phyloP scores from a whole-genome alignment of 2,329 filamentous ascomycete species.

The Rutstroemia sp. region DNA sequence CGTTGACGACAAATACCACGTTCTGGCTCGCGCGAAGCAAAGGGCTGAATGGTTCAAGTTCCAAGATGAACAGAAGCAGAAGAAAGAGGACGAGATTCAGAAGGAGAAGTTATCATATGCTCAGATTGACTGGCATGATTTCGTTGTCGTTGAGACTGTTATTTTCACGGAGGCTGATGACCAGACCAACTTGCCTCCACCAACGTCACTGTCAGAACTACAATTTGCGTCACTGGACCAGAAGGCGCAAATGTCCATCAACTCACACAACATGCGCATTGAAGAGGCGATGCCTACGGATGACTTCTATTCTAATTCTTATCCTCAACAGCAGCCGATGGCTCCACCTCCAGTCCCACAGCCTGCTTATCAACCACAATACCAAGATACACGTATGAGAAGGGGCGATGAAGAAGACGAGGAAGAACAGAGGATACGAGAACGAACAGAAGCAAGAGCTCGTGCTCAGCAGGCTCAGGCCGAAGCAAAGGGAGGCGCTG shows the following conservation, averaged over 20 bases:
- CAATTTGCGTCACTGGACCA: constrained; percentile 94
- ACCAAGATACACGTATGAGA: constrained; percentile 23
- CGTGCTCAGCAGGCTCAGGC: constrained; percentile 71
- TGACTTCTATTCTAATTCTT: constrained; percentile 48
- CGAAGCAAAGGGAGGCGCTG: constrained; percentile 61
- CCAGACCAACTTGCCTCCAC: constrained; percentile 75
- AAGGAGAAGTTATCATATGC: constrained; percentile 69
- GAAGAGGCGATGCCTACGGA: constrained; percentile 92
- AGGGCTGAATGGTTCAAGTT: constrained; percentile 82
- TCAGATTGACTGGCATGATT: constrained; percentile 97
- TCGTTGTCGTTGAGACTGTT: constrained; percentile 91
- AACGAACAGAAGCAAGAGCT: constrained; percentile 50
- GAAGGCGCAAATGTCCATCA: constrained; percentile 83
- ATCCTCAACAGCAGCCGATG: constrained; percentile 34
- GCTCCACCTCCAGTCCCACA: constrained; percentile 32
- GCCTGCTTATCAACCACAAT: constrained; percentile 29
- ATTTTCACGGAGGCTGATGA: constrained; percentile 87
- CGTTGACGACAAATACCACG: constrained; percentile 68
- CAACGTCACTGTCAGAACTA: constrained; percentile 81
- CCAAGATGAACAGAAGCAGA: constrained; percentile 76
- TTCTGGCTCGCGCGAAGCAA: constrained; percentile 74
- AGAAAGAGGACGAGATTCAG: constrained; percentile 82
- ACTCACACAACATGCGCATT: constrained; percentile 67
- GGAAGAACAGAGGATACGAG: constrained; percentile 55
- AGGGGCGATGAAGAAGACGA: constrained; percentile 47